Percentiles rank a stretch among this genome's conserved stretches.
These are phyloP conservation scores for Neobulgaria alba DNA, from an alignment of 2,329 filamentous ascomycete genomes.

Conservation along the genomic window DNA sequence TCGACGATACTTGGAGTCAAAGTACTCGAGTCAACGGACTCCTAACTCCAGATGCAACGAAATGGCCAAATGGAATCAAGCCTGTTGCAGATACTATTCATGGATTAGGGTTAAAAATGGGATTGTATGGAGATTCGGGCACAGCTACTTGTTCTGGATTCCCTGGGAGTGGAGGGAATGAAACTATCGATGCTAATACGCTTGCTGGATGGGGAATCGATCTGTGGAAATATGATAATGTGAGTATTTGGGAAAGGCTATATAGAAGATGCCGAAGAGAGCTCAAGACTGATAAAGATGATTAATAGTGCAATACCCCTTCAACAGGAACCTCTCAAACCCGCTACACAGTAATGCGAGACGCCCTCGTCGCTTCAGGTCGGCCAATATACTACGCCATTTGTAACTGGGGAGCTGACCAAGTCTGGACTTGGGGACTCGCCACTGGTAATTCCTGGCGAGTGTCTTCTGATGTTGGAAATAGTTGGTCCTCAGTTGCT, in stretches of 20 bases:
- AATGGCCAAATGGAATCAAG: constrained; percentile 51
- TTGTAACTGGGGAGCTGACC: constrained; percentile 45
- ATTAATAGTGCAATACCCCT: background rate
- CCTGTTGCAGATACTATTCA: constrained; percentile 46
- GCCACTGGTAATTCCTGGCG: constrained; percentile 39
- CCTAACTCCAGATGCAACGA: constrained; percentile 40
- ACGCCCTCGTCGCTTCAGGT: constrained; percentile 37
- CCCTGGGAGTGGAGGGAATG: constrained; percentile 45
- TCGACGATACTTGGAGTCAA: constrained; percentile 6
- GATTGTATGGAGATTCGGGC: constrained; percentile 50
- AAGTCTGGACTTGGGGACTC: constrained; percentile 42
- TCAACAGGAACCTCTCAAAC: constrained; percentile 33
- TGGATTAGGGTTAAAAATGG: constrained; percentile 45
- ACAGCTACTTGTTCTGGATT: constrained; percentile 21
- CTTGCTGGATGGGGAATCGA: constrained; percentile 52
- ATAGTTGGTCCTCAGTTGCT: constrained; percentile 27
- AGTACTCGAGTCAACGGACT: constrained; percentile 42
- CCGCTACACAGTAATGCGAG: constrained; percentile 43
- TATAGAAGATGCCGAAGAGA: too few relatives aligned
- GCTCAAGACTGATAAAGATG: too few relatives aligned
- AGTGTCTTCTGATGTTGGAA: constrained; percentile 36
- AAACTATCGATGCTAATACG: constrained; percentile 47
- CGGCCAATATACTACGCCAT: constrained; percentile 42
- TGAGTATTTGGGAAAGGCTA: too few relatives aligned
- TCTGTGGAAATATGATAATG: constrained; percentile 50